Conservation (phyloP, 2,329 filamentous ascomycete species). For the Thelonectria blattea region DNA sequence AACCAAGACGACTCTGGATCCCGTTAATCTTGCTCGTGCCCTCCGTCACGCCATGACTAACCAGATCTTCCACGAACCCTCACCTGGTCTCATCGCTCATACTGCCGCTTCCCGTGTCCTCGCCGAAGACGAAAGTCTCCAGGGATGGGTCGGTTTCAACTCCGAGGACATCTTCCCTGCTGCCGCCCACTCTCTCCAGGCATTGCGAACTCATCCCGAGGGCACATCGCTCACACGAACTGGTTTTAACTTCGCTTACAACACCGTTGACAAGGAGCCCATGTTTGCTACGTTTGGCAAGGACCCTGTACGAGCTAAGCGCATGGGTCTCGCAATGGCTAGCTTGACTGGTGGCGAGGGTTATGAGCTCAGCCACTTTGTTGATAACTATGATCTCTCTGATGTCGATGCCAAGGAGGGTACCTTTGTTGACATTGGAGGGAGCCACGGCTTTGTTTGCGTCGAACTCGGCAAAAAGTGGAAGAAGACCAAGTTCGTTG, state of each 20-base stretch:
- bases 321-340: slow-evolving; percentile 62
- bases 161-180: slow-evolving; percentile 60
- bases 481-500: slow-evolving; percentile 59
- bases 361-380: slow-evolving; percentile 59
- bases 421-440: slow-evolving; percentile 64
- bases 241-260: slow-evolving; percentile 59
- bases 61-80: slow-evolving; percentile 59
- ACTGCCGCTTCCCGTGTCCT: slow-evolving; percentile 60
- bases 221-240: slow-evolving; percentile 55
- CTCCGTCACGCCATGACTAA: slow-evolving; percentile 65
- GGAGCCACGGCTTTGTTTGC: slow-evolving; percentile 63
- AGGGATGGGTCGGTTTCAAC: slow-evolving; percentile 63
- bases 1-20: slow-evolving; percentile 52
- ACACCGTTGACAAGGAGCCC: slow-evolving; percentile 56
- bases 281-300: slow-evolving; percentile 62
- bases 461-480: slow-evolving; percentile 59
- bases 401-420: slow-evolving; percentile 51
- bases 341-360: slow-evolving; percentile 62
- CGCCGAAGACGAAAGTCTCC: slow-evolving; percentile 53
- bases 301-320: slow-evolving; percentile 52
- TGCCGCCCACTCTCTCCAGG: slow-evolving; percentile 52
- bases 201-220: slow-evolving; percentile 52
- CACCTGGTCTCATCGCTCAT: slow-evolving; percentile 58
- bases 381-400: slow-evolving; percentile 60
- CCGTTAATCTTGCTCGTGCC: slow-evolving; percentile 57